Evolutionary conservation across 1,284 basidiomycete genomes (phyloP), one percentile per base, ranked within the genome.

Genomic region (Trichosporon faecale): DNA sequence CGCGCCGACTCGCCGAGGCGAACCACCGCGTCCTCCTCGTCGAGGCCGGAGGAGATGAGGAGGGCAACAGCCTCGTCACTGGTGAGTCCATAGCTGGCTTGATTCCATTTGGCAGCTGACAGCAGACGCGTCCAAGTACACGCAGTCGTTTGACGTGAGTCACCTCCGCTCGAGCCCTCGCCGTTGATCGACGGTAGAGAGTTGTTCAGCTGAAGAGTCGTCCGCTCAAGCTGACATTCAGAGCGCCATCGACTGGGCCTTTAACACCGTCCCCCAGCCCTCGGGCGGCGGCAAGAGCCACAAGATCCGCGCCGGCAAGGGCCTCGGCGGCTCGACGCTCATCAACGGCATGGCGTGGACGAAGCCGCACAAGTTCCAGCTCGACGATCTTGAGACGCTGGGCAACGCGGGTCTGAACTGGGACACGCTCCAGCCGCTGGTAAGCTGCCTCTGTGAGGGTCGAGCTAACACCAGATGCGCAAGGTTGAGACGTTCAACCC

Each of bases 1-100:
- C 90, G 2, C 84, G 85, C 14, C 85, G 90, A 3, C 84, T 91
- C 29, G 79, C 88, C 0, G 86, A 90, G 73, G 76, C 87, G 0
- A 74, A 76, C 8, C 80, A 85, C 65, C 86, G 85, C 0, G 78
- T 83, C 1, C 69, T 84, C 66, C 71, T 82, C 21, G 72, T 82
- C 52, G 81, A 82, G 68, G 77, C 77, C 0, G 81, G 81, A 3
- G 72, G 75, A 31, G 73, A 77, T 63, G 73, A 81, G 66, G 75
- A 77, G 66, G 46, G 46, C 35, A 75, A 76, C 61, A 11, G 55
- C n/a, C 71, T 72, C 64, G 77, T 80, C 5, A 75, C 74, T 3
- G 75, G 73, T 75, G 67, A 49, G 76, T 12, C 35, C 11, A 3
- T 14, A 37, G 35, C 70, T 33, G 25, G 9, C 9, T 37, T 37